Base-by-base conservation (phyloP, 2,329 filamentous ascomycete species). In the Sporothrix brunneoviolacea region DNA sequence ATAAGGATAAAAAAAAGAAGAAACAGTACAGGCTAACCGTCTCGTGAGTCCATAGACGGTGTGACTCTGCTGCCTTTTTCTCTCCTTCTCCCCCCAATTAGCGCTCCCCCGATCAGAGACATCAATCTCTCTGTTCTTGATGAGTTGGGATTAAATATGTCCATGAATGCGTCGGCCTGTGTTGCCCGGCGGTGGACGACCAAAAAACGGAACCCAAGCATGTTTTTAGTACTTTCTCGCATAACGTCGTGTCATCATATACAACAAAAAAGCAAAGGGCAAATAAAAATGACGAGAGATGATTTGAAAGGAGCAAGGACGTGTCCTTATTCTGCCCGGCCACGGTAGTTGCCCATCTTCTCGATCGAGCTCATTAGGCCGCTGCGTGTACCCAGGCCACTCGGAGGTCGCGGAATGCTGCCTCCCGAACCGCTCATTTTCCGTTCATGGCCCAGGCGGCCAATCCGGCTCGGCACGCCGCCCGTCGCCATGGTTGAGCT, bases 301-400 rank as follows among this genome's bases (percentile, higher is more conserved):
- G 22, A 19, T 24, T 3, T 4, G 36, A 19, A 22, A 21, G 5
- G 27, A 43, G 2, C 18, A 22, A 2, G 13, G 10, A 16, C 21
- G 40, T 6, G 8, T 6, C 4, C 13, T 22, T 13, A 45, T 43
- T 65, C 61, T 24, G 55, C 70, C 37, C 74, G 68, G 8, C 73
- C 70, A 13, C 75, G 65, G 58, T 80, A 73, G 59, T 75, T 83
- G 9, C 88, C 88, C 89, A 94, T 94, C 68, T 84, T 82, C 73
- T 94, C 88, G 64, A 94, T 93, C 16, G 86, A 89, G 59, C 77
- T 86, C 83, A 94, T 84, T 61, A 93, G 85, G 51, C 85, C 82
- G 62, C 84, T 88, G 60, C 87, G 67, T 55, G 65, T 61, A 8
- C 69, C 69, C 54, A 69, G 57, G 32, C 71, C 72, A 55, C 71